Percentiles rank a stretch among this genome's conserved stretches.
Evolutionary conservation across 2,329 filamentous ascomycete genomes (phyloP).

Genomic region (Periglandula ipomoeae): DNA sequence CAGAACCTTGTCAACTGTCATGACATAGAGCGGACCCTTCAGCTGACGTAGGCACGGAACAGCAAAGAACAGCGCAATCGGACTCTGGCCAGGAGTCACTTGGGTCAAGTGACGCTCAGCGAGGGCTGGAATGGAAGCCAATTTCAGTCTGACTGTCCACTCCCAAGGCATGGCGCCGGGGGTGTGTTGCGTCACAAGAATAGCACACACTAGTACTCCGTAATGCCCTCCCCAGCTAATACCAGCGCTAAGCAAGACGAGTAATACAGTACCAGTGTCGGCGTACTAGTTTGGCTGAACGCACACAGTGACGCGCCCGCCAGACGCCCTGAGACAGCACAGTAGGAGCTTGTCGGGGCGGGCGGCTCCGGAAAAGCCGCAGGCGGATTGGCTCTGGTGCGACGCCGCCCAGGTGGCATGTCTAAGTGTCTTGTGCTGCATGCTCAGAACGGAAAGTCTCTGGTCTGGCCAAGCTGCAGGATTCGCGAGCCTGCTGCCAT

Average conservation of each 20-base stretch:
- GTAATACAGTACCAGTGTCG: background rate
- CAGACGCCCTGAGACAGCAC: too few species aligned
- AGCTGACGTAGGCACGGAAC: background rate
- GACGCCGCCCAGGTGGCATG: too few species aligned
- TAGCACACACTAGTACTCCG: background rate
- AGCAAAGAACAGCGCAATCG: too few species aligned
- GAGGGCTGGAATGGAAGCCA: constrained; percentile 5
- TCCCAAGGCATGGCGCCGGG: background rate
- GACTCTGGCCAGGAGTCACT: background rate
- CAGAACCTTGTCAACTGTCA: too few species aligned
- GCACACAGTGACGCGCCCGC: too few species aligned
- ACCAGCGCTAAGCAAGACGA: background rate
- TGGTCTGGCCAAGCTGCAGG: too few species aligned
- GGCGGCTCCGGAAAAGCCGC: background rate
- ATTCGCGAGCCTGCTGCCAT: too few species aligned
- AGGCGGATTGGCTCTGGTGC: too few species aligned
- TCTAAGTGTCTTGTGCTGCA: background rate
- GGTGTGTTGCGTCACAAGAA: constrained; percentile 1
- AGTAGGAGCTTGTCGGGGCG: background rate
- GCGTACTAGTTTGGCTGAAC: background rate
- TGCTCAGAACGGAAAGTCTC: background rate
- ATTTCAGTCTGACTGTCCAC: background rate
- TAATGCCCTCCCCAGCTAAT: background rate
- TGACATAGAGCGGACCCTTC: too few species aligned
- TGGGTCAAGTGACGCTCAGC: background rate